Conservation (phyloP, 1,284 basidiomycete genomes). For the Austroboletus novae-zelandiae region DNA sequence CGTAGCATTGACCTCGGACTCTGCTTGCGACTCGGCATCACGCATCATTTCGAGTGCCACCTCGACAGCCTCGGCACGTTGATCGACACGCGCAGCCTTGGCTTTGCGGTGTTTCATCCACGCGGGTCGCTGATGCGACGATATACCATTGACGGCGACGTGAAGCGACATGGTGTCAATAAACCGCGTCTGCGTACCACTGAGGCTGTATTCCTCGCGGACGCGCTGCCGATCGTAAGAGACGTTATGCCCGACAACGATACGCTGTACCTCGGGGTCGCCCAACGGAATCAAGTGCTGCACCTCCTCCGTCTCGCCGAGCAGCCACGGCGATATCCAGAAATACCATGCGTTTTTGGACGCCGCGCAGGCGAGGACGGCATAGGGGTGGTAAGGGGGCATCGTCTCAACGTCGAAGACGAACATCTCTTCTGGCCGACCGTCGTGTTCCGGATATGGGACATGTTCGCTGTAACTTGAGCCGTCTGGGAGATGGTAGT, state of each 20-base stretch:
- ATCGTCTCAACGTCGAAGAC: conserved; percentile 90
- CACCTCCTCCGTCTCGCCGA: conserved; percentile 61
- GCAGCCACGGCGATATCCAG: conserved; percentile 94
- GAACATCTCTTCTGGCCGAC: conserved; percentile 68
- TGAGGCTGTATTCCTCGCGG: conserved; percentile 73
- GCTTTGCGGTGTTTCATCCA: conserved; percentile 85
- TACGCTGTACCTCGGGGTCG: conserved; percentile 46
- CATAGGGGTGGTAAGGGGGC: conserved; percentile 77
- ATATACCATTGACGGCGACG: conserved; percentile 92
- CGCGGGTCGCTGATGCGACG: conserved; percentile 90
- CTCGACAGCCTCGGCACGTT: conserved; percentile 58
- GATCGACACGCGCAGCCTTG: conserved; percentile 45
- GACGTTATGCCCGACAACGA: conserved; percentile 87
- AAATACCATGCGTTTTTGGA: conserved; percentile 88
- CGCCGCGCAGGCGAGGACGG: conserved; percentile 90
- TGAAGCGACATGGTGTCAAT: conserved; percentile 96
- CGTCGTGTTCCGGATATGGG: conserved; percentile 57
- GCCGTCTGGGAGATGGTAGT: conserved; percentile 64
- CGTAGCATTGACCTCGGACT: conserved; percentile 35
- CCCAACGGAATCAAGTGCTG: conserved; percentile 81
- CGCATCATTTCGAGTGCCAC: conserved; percentile 50
- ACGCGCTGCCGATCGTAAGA: conserved; percentile 90
- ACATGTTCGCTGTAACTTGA: conserved; percentile 66
- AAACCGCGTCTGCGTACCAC: conserved; percentile 70
- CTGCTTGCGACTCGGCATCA: conserved; percentile 46